Evolutionary conservation across 2,329 filamentous ascomycete genomes (phyloP), one percentile per base, ranked within the genome.

Genomic region (Phyllosticta ampelicida): DNA sequence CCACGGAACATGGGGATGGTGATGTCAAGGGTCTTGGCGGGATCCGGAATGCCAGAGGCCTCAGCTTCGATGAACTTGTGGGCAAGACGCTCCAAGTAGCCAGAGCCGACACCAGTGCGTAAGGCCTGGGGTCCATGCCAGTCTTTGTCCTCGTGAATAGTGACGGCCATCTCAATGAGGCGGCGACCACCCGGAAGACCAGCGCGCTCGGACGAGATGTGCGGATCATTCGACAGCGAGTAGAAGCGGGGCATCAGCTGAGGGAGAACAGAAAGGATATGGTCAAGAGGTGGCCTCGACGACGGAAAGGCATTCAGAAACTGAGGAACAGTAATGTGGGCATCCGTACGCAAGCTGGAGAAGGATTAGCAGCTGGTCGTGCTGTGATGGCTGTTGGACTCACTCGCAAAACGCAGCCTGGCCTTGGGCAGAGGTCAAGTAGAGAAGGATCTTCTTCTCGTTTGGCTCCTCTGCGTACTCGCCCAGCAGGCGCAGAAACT

Each of bases 181-280:
- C 91, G 87, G 63, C 88, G 87, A 64, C 82, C 67, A 54, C 70
- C 81, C 62, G 86, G 82, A 48, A 83, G 81, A 62, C 87, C 86
- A 62, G 84, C 81, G 20, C 85, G 80, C 62, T 82, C 81, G 61
- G 82, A 87, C 2, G 84, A 86, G 64, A 95, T 84, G 63, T 94
- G 89, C 0, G 94, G 94, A 67, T 99, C 94, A 71, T 96, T 96
- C 56, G 91, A 96, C 13, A 99, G 84, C 3, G 92, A 97, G 77
- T 99, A 99, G 78, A 99, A 99, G 61, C 94, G 88, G 2, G 94
- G 94, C 92, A 97, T 97, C 55, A 97, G 80, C 53, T 89, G 87
- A 66, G 87, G 88, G 56, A 96, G 82, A 50, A 87, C 82, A 2
- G 87, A 88, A 36, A 96, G 80, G 10, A 99, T 78, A 60, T 85